These are phyloP conservation scores for Quercus glauca DNA, from an alignment of 306 rosid species.

Conservation along the genomic window DNA sequence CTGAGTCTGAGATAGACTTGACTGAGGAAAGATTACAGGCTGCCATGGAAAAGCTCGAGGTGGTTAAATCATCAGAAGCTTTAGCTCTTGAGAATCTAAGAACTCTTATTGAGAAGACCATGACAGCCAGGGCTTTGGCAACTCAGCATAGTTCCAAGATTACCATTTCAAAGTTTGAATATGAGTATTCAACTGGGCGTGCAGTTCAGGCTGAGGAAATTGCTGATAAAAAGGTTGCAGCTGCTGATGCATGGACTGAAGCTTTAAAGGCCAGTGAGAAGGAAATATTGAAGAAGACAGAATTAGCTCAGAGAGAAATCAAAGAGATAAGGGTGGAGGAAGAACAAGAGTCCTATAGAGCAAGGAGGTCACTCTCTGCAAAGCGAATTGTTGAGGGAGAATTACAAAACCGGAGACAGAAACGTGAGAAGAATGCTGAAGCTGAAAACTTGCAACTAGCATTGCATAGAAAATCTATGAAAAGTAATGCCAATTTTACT, in stretches of 20 bases:
- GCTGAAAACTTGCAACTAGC: conserved; percentile 33
- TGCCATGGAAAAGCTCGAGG: conserved; percentile 67
- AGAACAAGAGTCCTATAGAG: conserved; percentile 34
- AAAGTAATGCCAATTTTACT: conserved; percentile 37
- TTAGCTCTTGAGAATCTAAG: conserved; percentile 60
- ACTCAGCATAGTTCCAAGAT: conserved; percentile 54
- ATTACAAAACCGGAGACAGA: conserved; percentile 36
- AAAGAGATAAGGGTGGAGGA: conserved; percentile 45
- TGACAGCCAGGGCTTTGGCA: conserved; percentile 53
- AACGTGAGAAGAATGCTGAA: conserved; percentile 39
- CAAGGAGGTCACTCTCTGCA: conserved; percentile 35
- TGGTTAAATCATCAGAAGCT: conserved; percentile 54
- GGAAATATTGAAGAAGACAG: conserved; percentile 58
- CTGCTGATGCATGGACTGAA: conserved; percentile 81
- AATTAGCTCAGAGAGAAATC: conserved; percentile 52
- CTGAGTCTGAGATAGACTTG: conserved; percentile 54
- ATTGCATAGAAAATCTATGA: conserved; percentile 41
- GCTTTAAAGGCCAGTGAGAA: conserved; percentile 88
- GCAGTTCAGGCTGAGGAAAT: conserved; percentile 71
- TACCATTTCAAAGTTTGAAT: conserved; percentile 77
- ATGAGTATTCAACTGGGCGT: conserved; percentile 63
- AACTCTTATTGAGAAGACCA: conserved; percentile 47
- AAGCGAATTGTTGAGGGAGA: conserved; percentile 44
- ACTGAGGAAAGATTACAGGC: conserved; percentile 61
- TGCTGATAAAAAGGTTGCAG: conserved; percentile 86